These are phyloP conservation scores for Prototheca wickerhamii DNA, from an alignment of 163 green algal genomes.

Conservation along the genomic window DNA sequence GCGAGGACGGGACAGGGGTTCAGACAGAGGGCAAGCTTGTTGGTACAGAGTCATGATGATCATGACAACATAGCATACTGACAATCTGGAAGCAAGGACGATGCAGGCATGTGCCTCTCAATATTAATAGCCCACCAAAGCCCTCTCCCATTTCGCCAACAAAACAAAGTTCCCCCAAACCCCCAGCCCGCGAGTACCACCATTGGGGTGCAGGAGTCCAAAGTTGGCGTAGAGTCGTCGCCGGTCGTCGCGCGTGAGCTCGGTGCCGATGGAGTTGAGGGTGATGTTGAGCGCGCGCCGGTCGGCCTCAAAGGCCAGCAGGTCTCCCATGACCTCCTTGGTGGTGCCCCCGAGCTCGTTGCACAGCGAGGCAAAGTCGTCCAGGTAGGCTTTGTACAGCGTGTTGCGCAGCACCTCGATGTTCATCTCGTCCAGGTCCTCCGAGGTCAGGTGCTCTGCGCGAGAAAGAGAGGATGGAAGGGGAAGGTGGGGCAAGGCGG, in stretches of 20 bases:
- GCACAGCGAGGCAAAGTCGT: slow-evolving; percentile 84
- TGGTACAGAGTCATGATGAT: no score
- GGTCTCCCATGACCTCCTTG: slow-evolving; percentile 79
- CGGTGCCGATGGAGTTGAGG: slow-evolving; percentile 94
- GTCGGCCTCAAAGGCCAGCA: slow-evolving; percentile 95
- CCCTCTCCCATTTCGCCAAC: neutral
- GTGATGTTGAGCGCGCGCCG: slow-evolving; percentile 95
- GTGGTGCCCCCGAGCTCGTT: slow-evolving; percentile 76
- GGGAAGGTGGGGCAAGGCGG: neutral
- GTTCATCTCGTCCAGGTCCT: slow-evolving; percentile 99
- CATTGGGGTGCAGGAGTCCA: slow-evolving; percentile 89
- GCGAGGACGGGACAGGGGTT: neutral
- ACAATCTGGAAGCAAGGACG: no score
- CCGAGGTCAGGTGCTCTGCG: slow-evolving; percentile 31
- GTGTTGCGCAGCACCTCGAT: slow-evolving; percentile 97
- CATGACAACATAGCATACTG: no score
- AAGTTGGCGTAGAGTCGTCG: slow-evolving; percentile 93
- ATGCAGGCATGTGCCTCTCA: no score
- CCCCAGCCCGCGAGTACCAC: slow-evolving; percentile 12
- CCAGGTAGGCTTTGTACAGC: slow-evolving; percentile 91
- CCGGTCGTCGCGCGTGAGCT: slow-evolving; percentile 92
- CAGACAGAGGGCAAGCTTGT: neutral
- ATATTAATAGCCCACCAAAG: neutral
- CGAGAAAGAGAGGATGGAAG: neutral
- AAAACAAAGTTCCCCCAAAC: neutral